Evolutionary conservation across 495 filamentous ascomycete species (phyloP).

Genomic region (Massariosphaeria phaeospora): DNA sequence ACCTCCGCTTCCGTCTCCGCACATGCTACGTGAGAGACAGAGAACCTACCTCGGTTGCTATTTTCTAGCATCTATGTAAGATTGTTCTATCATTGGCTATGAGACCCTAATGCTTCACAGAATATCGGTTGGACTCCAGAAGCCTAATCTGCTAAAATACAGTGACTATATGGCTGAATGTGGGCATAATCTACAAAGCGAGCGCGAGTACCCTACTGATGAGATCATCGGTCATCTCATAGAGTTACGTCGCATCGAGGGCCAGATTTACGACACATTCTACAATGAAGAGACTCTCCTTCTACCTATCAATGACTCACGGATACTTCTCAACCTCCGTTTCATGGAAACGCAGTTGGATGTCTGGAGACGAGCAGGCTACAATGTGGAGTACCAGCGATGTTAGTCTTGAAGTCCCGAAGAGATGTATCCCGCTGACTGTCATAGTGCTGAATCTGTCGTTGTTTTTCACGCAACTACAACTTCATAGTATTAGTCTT

Average conservation of each 20-base stretch:
- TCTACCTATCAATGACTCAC: conserved; percentile 19
- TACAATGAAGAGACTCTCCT: conserved; percentile 9
- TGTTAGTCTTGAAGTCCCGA: neutral
- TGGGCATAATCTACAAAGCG: neutral
- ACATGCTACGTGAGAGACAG: conserved; percentile 28
- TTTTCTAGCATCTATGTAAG: conserved; percentile 36
- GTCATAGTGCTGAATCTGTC: conserved; percentile 16
- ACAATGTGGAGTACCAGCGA: neutral
- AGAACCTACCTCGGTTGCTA: conserved; percentile 37
- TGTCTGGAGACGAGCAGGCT: conserved; percentile 8
- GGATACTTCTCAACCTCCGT: conserved; percentile 18
- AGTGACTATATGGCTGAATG: conserved; percentile 22
- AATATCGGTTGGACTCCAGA: conserved; percentile 9
- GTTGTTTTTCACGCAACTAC: conserved; percentile 12
- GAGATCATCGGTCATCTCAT: conserved; percentile 10
- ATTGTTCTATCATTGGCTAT: neutral
- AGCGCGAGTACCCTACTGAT: conserved; percentile 19
- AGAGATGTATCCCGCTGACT: neutral
- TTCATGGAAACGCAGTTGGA: conserved; percentile 21
- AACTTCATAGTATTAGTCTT: conserved; percentile 19
- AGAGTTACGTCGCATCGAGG: conserved; percentile 11
- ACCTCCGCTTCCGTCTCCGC: neutral
- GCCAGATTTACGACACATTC: conserved; percentile 17
- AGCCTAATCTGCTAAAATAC: conserved; percentile 24
- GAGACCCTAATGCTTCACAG: neutral